Conservation (phyloP, 768 basidiomycete genomes). For the Psilocybe cubensis region DNA sequence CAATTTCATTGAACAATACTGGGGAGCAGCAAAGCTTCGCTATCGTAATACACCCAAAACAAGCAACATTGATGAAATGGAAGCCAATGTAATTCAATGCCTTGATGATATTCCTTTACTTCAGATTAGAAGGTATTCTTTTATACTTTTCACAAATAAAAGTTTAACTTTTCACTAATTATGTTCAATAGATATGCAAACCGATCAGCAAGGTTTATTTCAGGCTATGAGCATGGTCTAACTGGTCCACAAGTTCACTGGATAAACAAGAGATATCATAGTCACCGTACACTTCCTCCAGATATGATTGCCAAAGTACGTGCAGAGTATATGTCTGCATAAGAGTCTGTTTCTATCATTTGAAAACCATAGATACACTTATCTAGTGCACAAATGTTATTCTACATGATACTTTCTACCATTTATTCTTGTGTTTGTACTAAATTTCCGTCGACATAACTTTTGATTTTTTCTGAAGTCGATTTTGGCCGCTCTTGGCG, state of each 20-base stretch:
- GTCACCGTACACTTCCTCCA: slow-evolving; percentile 30
- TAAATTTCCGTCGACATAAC: too few species aligned
- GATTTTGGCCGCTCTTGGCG: too few species aligned
- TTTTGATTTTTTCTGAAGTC: too few species aligned
- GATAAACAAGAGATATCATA: slow-evolving; percentile 31
- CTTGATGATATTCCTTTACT: slow-evolving; percentile 31
- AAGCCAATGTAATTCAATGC: slow-evolving; percentile 30
- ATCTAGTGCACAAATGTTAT: too few species aligned
- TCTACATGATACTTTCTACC: too few species aligned
- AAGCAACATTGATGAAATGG: slow-evolving; percentile 31
- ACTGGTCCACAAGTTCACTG: slow-evolving; percentile 31
- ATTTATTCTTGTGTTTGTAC: too few species aligned
- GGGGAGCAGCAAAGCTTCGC: slow-evolving; percentile 33
- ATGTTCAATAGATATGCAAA: slow-evolving; percentile 12
- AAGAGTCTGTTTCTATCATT: too few species aligned
- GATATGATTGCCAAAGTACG: slow-evolving; percentile 11
- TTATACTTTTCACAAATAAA: not conserved
- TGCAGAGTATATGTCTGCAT: too few species aligned
- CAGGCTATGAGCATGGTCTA: slow-evolving; percentile 28
- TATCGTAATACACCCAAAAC: slow-evolving; percentile 28
- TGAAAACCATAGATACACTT: too few species aligned
- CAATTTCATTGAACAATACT: slow-evolving; percentile 41
- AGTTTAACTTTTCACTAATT: not conserved
- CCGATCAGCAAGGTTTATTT: slow-evolving; percentile 24
- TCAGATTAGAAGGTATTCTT: slow-evolving; percentile 26